A percentile compares a stretch with the other conserved stretches of the same genome.
phyloP scores from a whole-genome alignment of 805 yeast genomes.

The Kodamaea restingae region DNA sequence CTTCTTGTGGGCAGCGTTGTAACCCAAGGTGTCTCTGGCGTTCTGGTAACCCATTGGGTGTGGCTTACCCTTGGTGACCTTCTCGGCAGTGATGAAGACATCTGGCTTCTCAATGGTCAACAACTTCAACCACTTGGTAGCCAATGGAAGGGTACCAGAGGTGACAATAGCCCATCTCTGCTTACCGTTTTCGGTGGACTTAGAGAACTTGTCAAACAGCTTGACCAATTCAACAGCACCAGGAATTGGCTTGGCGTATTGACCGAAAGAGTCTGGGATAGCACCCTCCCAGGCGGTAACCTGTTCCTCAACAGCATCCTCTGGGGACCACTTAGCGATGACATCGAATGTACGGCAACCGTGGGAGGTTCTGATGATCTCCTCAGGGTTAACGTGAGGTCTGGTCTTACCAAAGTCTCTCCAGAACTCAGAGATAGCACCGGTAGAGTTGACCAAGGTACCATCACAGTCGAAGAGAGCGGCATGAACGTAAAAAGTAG shows the following conservation, averaged over 20 bases:
- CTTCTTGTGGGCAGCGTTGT: slow-evolving; percentile 30
- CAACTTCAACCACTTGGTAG: slow-evolving; percentile 73
- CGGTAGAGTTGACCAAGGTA: slow-evolving; percentile 77
- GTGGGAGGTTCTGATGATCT: slow-evolving; percentile 70
- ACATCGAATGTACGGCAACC: slow-evolving; percentile 84
- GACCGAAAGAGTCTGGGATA: slow-evolving; percentile 69
- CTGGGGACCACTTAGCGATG: slow-evolving; percentile 69
- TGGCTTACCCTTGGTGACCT: slow-evolving; percentile 78
- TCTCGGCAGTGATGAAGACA: slow-evolving; percentile 77
- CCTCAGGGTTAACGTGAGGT: slow-evolving; percentile 64
- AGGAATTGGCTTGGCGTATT: slow-evolving; percentile 67
- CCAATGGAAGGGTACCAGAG: slow-evolving; percentile 74
- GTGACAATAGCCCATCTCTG: slow-evolving; percentile 86
- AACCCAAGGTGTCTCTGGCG: slow-evolving; percentile 49
- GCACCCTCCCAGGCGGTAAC: slow-evolving; percentile 64
- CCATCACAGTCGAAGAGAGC: slow-evolving; percentile 84
- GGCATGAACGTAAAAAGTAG: slow-evolving; percentile 40
- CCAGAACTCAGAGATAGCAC: slow-evolving; percentile 83
- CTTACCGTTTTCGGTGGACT: slow-evolving; percentile 36
- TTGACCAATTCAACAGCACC: slow-evolving; percentile 68
- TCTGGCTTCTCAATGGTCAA: slow-evolving; percentile 60
- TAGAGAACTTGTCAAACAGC: slow-evolving; percentile 47
- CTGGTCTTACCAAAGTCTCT: slow-evolving; percentile 62
- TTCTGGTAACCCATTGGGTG: slow-evolving; percentile 76
- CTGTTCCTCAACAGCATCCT: slow-evolving; percentile 62